phyloP scores from a whole-genome alignment of 176 grass and related monocot genomes.

The Oryza australiensis region DNA sequence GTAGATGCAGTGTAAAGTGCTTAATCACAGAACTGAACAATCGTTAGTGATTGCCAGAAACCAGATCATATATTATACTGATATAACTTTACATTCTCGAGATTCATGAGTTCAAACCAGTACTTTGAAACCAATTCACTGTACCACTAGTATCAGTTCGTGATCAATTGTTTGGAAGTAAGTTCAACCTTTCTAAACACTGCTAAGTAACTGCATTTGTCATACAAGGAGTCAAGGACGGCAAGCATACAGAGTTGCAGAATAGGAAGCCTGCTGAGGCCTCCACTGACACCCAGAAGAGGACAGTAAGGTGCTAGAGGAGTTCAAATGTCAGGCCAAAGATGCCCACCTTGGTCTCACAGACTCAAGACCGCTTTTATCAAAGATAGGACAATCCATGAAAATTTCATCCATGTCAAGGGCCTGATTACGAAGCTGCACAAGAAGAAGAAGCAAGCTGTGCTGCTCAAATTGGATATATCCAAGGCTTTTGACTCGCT shows the following conservation, averaged over 20 bases:
- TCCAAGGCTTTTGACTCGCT: too few relatives aligned
- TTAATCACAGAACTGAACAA: constrained; percentile 2
- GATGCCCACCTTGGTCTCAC: too few relatives aligned
- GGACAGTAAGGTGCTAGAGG: not conserved
- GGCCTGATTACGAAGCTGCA: too few relatives aligned
- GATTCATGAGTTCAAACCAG: not conserved
- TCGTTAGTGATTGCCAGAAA: not conserved
- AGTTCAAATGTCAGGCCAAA: constrained; percentile 26
- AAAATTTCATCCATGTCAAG: too few relatives aligned
- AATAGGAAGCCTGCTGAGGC: not conserved
- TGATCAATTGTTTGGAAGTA: constrained; percentile 9
- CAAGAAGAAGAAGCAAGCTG: too few relatives aligned
- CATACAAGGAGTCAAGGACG: not conserved
- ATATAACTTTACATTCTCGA: not conserved
- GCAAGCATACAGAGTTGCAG: constrained; percentile 1
- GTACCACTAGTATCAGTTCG: not conserved
- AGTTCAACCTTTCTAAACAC: constrained; percentile 5
- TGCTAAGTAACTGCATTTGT: not conserved
- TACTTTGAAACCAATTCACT: not conserved
- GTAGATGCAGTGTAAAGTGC: not conserved
- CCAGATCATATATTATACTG: not conserved
- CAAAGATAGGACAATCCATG: too few relatives aligned
- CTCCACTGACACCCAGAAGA: not conserved
- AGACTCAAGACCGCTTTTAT: too few relatives aligned
- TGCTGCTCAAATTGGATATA: too few relatives aligned